phyloP scores from a whole-genome alignment of 192 early-diverging fungal species.

The Rhizophagus sp. region DNA sequence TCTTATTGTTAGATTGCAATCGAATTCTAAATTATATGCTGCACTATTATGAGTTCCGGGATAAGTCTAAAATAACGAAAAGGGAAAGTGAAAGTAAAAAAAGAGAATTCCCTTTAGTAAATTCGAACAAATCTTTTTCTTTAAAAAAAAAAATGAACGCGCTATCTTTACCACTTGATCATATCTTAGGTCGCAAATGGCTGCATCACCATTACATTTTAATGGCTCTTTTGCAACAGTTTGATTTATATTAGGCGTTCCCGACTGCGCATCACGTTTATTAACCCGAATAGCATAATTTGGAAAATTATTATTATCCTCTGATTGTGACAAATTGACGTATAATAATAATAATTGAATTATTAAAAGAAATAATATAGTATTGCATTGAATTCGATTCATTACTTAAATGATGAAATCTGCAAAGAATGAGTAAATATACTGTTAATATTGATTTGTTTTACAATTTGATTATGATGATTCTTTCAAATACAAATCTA shows the following conservation, averaged over 20 bases:
- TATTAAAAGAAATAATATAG: background rate
- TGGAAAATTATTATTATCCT: background rate
- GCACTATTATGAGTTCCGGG: constrained; percentile 47
- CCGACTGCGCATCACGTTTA: background rate
- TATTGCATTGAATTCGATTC: background rate
- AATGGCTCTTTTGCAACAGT: background rate
- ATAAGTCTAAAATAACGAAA: constrained; percentile 35
- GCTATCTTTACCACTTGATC: constrained; percentile 44
- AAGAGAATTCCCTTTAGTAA: background rate
- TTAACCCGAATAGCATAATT: background rate
- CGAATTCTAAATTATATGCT: constrained; percentile 38
- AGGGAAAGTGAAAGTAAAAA: background rate
- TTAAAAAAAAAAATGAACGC: background rate
- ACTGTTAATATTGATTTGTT: no score
- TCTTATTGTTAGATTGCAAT: constrained; percentile 32
- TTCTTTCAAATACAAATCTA: no score
- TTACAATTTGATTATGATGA: no score
- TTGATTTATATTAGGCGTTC: background rate
- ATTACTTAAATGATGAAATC: background rate
- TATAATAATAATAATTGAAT: background rate
- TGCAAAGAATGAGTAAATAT: background rate
- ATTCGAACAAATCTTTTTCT: background rate
- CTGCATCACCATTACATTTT: constrained; percentile 39
- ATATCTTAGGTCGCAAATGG: constrained; percentile 44
- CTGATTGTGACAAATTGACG: background rate